These are phyloP conservation scores for Sporothrix pseudoabietina DNA, from an alignment of 2,329 filamentous ascomycete genomes.

Conservation along the genomic window DNA sequence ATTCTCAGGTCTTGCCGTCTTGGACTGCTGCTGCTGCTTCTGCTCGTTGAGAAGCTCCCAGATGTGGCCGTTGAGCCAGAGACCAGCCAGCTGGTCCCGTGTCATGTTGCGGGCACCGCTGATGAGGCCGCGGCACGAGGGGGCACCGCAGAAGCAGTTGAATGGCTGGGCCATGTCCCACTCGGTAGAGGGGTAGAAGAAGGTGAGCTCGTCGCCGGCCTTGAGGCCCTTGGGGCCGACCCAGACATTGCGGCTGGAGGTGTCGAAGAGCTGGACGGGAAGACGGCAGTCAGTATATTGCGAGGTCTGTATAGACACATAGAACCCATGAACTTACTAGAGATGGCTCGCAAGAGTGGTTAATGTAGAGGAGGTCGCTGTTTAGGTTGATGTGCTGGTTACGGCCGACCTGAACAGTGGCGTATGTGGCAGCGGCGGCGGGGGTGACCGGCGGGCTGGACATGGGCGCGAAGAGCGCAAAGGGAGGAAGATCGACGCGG, in stretches of 20 bases:
- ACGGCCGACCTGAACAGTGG: slow-evolving; percentile 62
- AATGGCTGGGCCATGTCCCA: slow-evolving; percentile 75
- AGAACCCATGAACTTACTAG: slow-evolving; percentile 46
- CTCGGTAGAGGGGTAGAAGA: slow-evolving; percentile 76
- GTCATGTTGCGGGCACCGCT: slow-evolving; percentile 64
- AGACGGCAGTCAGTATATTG: not conserved
- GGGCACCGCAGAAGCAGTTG: slow-evolving; percentile 62
- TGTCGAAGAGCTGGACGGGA: slow-evolving; percentile 59
- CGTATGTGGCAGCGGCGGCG: slow-evolving; percentile 61
- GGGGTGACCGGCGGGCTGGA: slow-evolving; percentile 63
- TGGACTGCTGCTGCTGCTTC: slow-evolving; percentile 35
- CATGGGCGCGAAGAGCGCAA: slow-evolving; percentile 67
- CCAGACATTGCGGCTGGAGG: slow-evolving; percentile 57
- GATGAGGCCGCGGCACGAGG: slow-evolving; percentile 63
- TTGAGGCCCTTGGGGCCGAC: slow-evolving; percentile 59
- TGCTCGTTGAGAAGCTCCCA: slow-evolving; percentile 53
- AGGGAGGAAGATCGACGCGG: slow-evolving; percentile 57
- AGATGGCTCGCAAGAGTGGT: slow-evolving; percentile 68
- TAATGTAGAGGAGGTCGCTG: slow-evolving; percentile 67
- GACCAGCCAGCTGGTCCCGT: slow-evolving; percentile 54
- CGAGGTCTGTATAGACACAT: not conserved
- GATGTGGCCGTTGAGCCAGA: slow-evolving; percentile 66
- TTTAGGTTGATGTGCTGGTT: slow-evolving; percentile 63
- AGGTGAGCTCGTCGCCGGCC: slow-evolving; percentile 63
- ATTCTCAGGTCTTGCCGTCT: slow-evolving; percentile 29